These are phyloP conservation scores for Pseudopyricularia cyperi DNA, from an alignment of 2,329 filamentous ascomycete genomes.

Conservation along the genomic window DNA sequence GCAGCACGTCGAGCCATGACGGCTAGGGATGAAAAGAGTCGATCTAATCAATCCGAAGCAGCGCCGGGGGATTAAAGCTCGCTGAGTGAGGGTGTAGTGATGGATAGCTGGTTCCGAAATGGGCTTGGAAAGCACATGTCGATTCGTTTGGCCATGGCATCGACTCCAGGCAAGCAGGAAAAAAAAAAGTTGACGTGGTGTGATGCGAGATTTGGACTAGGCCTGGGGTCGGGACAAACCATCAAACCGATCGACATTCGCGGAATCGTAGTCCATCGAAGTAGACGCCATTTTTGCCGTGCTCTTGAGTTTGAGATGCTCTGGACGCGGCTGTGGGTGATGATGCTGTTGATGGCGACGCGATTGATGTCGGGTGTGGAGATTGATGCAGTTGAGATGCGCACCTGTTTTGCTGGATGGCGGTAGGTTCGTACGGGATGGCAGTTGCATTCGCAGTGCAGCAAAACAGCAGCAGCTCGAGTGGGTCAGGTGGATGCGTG, in stretches of 20 bases:
- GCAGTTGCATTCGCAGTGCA: no score
- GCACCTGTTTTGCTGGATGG: no score
- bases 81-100: conserved; percentile 2
- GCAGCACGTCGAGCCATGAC: not conserved
- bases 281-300: conserved; percentile 41
- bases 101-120: conserved; percentile 2
- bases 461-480: no score
- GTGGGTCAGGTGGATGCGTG: no score
- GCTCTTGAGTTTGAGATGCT: not conserved
- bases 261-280: conserved; percentile 59
- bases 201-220: not conserved
- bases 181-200: not conserved
- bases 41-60: no score
- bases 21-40: not conserved
- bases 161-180: not conserved
- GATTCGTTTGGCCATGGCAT: not conserved
- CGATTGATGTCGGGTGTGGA: not conserved
- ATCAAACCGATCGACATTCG: conserved; percentile 54
- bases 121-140: not conserved
- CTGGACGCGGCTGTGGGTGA: not conserved
- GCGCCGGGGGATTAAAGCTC: not conserved
- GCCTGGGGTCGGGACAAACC: conserved; percentile 28
- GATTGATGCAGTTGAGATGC: not conserved
- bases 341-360: not conserved
- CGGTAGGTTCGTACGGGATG: no score